These are phyloP conservation scores for Colletotrichum neosansevieriae DNA, from an alignment of 2,329 filamentous ascomycete genomes.

Conservation along the genomic window DNA sequence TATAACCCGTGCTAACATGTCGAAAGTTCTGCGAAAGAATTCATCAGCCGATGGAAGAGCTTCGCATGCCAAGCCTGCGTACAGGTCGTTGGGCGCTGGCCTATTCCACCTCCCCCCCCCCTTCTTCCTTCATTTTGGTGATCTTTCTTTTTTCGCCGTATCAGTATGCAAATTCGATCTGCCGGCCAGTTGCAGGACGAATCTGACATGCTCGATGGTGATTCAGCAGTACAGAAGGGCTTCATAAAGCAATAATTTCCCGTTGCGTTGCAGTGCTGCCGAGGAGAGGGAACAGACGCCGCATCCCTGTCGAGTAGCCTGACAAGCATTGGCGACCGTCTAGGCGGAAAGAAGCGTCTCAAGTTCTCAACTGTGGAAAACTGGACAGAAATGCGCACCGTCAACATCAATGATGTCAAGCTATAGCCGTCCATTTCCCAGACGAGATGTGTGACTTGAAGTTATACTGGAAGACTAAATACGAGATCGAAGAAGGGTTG, in stretches of 20 bases:
- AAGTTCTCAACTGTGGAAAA: neutral
- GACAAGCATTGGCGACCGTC: too few relatives aligned
- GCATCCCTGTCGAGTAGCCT: too few relatives aligned
- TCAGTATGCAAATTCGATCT: conserved; percentile 19
- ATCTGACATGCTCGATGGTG: conserved; percentile 15
- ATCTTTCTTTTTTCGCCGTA: neutral
- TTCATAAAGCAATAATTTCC: neutral
- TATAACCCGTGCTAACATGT: conserved; percentile 20
- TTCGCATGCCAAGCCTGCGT: neutral
- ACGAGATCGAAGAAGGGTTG: neutral
- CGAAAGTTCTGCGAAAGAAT: neutral
- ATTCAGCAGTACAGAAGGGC: neutral
- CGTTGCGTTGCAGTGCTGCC: neutral
- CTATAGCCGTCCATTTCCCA: neutral
- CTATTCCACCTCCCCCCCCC: too few relatives aligned
- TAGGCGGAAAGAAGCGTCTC: conserved; percentile 1
- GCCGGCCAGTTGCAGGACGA: neutral
- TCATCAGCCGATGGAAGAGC: neutral
- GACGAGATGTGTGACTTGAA: neutral
- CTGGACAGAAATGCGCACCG: neutral
- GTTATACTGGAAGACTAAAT: neutral
- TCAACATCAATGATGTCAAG: neutral
- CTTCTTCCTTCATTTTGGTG: neutral
- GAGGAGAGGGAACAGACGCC: conserved; percentile 1
- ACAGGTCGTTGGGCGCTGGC: neutral